These are phyloP conservation scores for Camelina sativa DNA, from an alignment of 345 rosid species.

Conservation along the genomic window DNA sequence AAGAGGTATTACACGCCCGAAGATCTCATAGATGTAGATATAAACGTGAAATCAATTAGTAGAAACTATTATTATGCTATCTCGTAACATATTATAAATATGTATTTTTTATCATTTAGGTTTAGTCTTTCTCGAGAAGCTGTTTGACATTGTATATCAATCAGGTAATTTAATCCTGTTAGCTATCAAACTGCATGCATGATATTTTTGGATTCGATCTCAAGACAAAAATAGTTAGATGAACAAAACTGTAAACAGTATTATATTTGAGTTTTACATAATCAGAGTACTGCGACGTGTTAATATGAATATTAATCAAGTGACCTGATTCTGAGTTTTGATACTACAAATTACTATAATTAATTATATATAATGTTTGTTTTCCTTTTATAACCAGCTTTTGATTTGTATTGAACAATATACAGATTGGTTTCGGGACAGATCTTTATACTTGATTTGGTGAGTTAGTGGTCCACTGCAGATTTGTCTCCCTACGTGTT, in stretches of 20 bases:
- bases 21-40: neutral
- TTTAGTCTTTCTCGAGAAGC: neutral
- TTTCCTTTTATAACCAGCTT: slow-evolving; percentile 10
- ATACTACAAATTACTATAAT: too few species aligned
- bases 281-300: neutral
- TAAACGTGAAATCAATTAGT: neutral
- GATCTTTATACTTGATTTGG: slow-evolving; percentile 31
- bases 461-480: slow-evolving; percentile 33
- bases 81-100: neutral
- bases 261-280: too few species aligned
- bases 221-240: neutral
- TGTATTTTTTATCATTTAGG: neutral
- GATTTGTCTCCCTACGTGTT: slow-evolving; percentile 38
- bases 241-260: too few species aligned
- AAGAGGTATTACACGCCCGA: neutral
- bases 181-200: neutral
- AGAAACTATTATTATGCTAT: neutral
- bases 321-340: too few species aligned
- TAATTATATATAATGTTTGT: neutral
- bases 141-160: neutral
- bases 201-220: neutral
- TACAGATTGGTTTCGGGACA: slow-evolving; percentile 15
- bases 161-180: neutral
- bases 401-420: slow-evolving; percentile 12
- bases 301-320: too few species aligned